These are phyloP conservation scores for Nothophoma quercina DNA, from an alignment of 2,329 filamentous ascomycete genomes.

Conservation along the genomic window DNA sequence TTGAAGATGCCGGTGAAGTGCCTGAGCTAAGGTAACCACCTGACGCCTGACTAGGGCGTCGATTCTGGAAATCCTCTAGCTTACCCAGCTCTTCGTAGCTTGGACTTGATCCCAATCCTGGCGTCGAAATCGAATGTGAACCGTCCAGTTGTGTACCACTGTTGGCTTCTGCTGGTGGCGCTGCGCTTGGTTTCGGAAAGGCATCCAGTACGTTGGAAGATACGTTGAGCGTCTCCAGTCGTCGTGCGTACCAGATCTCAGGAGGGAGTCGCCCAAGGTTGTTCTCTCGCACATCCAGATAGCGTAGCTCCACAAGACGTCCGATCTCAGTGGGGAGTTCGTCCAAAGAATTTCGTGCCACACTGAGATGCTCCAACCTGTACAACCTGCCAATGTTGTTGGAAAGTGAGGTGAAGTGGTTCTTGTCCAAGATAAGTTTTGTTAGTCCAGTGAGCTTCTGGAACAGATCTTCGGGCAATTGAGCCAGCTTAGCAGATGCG, in stretches of 20 bases:
- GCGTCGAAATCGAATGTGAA: conserved; percentile 57
- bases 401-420: conserved; percentile 92
- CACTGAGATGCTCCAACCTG: conserved; percentile 88
- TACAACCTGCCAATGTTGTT: conserved; percentile 82
- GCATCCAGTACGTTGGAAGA: conserved; percentile 92
- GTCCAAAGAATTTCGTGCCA: conserved; percentile 88
- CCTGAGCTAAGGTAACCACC: conserved; percentile 78
- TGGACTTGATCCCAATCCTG: conserved; percentile 59
- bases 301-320: conserved; percentile 81
- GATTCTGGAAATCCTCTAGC: conserved; percentile 67
- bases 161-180: conserved; percentile 62
- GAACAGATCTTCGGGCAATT: conserved; percentile 85
- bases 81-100: conserved; percentile 81
- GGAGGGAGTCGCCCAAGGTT: conserved; percentile 88
- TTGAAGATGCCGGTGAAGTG: conserved; percentile 69
- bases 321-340: conserved; percentile 88
- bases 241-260: conserved; percentile 95
- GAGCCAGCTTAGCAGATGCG: conserved; percentile 88
- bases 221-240: conserved; percentile 89
- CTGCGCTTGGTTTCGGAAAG: conserved; percentile 84
- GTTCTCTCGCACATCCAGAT: conserved; percentile 90
- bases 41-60: conserved; percentile 86
- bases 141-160: conserved; percentile 46
- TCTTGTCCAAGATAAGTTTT: conserved; percentile 88
- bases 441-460: conserved; percentile 86